Base-by-base conservation (phyloP, 225 moss, liverwort and hornwort species). In the Physcomitrellopsis africana region DNA sequence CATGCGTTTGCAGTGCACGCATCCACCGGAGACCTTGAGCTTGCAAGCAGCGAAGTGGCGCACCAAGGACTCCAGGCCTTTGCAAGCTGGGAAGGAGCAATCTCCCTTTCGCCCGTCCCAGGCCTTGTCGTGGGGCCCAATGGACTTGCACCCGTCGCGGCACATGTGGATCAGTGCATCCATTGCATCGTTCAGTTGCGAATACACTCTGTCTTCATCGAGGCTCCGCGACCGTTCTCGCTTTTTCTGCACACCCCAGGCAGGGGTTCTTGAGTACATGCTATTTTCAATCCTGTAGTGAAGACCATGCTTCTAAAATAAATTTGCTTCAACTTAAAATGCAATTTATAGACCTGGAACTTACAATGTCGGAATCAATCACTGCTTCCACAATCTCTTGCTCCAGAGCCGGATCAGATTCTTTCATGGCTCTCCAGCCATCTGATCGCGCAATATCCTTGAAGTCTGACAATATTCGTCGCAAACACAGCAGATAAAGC, bases 1-100 rank as follows among this genome's bases (percentile, higher is more conserved):
- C 93, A 93, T 93, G 61, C 91, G 87, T 72, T 91, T 93, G 77
- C 93, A 93, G 73, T 93, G 93, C 61, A 80, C 80, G 58, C 93
- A 91, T 41, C 91, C 91, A 53, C 93, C 89, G 29, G 86, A 83
- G 11, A 89, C 93, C 68, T 91, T 93, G 27, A 84, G 42, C 75
- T 88, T 91, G 77, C 93, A 93, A 10, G 70, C 77, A 37, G 93
- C 91, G 76, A 93, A 93, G 67, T 93, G 91, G 13, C 93, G 89
- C 43, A 93, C 93, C 9, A 93, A 82, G 3, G 86, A 87, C 72
- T 91, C 91, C 77, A 93, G 64, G 44, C 93, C 91, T 72, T 84
- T 87, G 72, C 93, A 91, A 0, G 93, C 93, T n/a, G 91, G 84
- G 67, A 74, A 91, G 2, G 87, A 78, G 84, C 93, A 93, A 15